Conservation (phyloP, 2,329 filamentous ascomycete species). For the Lasiodiplodia hormozganensis region DNA sequence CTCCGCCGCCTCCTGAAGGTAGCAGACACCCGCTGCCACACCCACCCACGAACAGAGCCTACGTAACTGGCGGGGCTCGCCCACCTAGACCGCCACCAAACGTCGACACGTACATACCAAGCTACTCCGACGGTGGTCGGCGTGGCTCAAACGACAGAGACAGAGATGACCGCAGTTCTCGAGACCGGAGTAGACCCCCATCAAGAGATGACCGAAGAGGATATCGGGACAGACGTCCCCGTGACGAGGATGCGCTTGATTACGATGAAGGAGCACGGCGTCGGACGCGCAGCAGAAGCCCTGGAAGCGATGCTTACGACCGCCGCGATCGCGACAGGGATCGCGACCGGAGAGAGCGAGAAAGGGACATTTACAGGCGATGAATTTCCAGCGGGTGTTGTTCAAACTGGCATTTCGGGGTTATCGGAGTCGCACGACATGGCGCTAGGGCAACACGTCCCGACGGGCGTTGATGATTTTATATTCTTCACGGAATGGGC, state of each 20-base stretch:
- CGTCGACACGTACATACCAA: constrained; percentile 55
- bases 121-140: constrained; percentile 40
- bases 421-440: not conserved
- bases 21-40: constrained; percentile 44
- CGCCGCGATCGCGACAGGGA: constrained; percentile 34
- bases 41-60: constrained; percentile 38
- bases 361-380: constrained; percentile 27
- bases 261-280: constrained; percentile 38
- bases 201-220: constrained; percentile 44
- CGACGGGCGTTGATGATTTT: constrained; percentile 2
- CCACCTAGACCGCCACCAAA: constrained; percentile 32
- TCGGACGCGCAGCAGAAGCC: constrained; percentile 44
- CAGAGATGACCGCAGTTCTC: constrained; percentile 41
- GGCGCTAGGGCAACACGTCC: constrained; percentile 7
- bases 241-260: constrained; percentile 34
- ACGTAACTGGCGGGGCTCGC: constrained; percentile 31
- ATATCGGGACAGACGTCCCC: constrained; percentile 35
- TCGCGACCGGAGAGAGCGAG: constrained; percentile 32
- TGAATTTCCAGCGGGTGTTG: constrained; percentile 1
- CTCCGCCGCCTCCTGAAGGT: constrained; percentile 46
- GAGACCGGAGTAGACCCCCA: constrained; percentile 37
- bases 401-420: not conserved
- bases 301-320: constrained; percentile 38
- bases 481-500: constrained; percentile 8
- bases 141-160: constrained; percentile 38